Evolutionary conservation across 768 basidiomycete genomes (phyloP).

Genomic region (Suillus fuscotomentosus): DNA sequence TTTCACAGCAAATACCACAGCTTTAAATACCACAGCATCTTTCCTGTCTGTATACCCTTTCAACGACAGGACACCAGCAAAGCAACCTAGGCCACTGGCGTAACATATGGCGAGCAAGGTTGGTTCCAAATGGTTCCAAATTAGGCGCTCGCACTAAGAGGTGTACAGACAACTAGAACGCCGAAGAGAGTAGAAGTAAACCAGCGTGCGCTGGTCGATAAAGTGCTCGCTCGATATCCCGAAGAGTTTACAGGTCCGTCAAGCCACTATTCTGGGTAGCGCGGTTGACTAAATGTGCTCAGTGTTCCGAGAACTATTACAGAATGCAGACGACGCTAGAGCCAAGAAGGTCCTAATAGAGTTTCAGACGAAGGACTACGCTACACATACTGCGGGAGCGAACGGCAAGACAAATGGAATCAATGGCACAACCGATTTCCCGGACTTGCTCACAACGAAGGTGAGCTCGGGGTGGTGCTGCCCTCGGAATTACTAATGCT

Average conservation of each 20-base stretch:
- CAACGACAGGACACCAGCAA: neutral
- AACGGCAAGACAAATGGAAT: constrained; percentile 1
- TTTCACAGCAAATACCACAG: neutral
- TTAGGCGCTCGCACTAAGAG: neutral
- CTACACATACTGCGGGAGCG: constrained; percentile 5
- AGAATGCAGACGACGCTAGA: constrained; percentile 55
- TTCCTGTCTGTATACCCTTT: neutral
- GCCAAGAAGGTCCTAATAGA: constrained; percentile 34
- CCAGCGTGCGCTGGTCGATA: constrained; percentile 16
- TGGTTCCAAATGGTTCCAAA: neutral
- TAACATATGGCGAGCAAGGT: neutral
- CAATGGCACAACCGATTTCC: neutral
- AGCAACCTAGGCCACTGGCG: neutral
- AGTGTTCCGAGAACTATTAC: constrained; percentile 54
- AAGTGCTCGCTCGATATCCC: constrained; percentile 17
- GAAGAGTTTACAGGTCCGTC: constrained; percentile 16
- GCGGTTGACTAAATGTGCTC: neutral
- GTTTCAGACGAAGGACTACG: constrained; percentile 28
- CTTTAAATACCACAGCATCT: neutral
- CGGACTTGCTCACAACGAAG: constrained; percentile 6
- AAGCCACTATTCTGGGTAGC: neutral
- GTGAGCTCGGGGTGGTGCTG: neutral
- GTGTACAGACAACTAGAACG: neutral
- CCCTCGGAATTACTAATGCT: neutral
- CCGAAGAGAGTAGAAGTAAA: constrained; percentile 12